Conservation (phyloP, 2,329 filamentous ascomycete species). For the Monascus ruber region DNA sequence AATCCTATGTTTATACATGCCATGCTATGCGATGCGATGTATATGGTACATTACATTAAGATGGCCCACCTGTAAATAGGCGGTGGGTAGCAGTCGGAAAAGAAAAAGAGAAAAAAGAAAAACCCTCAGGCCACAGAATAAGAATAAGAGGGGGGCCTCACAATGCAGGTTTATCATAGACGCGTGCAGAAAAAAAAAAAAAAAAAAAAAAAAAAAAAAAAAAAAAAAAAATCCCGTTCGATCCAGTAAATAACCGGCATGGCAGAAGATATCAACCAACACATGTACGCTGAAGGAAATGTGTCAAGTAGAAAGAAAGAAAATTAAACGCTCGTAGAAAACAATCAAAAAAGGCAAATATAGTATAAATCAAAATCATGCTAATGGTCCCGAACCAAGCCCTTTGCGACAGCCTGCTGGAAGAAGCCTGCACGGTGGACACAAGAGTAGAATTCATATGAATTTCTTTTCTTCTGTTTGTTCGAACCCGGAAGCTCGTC, state of each 20-base stretch:
- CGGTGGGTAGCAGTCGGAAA: neutral
- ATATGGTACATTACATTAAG: neutral
- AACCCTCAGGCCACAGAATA: neutral
- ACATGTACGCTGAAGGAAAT: no score
- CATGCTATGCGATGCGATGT: neutral
- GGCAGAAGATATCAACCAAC: no score
- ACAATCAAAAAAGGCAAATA: neutral
- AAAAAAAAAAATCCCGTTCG: neutral
- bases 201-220: neutral
- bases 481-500: no score
- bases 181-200: conserved; percentile 1
- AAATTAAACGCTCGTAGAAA: neutral
- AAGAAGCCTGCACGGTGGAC: neutral
- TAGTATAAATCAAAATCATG: neutral
- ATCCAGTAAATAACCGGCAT: neutral
- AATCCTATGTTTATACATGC: neutral
- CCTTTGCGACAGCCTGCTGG: neutral
- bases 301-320: neutral
- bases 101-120: conserved; percentile 6
- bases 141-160: conserved; percentile 6
- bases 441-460: neutral
- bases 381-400: neutral
- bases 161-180: conserved; percentile 6
- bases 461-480: no score
- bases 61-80: neutral